Evolutionary conservation across 192 early-diverging fungal genomes (phyloP).

Genomic region (Phlyctochytrium bullatum): DNA sequence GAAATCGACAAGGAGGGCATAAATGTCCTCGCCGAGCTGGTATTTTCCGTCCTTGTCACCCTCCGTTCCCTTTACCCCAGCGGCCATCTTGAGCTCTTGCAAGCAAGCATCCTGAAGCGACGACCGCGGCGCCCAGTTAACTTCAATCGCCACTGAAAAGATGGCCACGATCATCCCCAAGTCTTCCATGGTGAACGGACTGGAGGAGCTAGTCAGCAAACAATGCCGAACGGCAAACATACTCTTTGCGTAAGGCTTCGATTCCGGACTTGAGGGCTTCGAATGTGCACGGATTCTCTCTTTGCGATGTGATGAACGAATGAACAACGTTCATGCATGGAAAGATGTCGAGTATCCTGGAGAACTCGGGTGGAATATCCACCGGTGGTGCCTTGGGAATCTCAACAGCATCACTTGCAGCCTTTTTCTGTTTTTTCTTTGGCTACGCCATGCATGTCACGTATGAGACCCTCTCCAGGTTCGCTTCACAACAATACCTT

Average conservation of each 20-base stretch:
- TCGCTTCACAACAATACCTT: too few species aligned
- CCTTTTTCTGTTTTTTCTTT: too few species aligned
- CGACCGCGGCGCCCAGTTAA: conserved; percentile 22
- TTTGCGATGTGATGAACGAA: conserved; percentile 28
- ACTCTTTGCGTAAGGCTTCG: conserved; percentile 18
- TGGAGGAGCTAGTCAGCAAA: not conserved
- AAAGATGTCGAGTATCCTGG: conserved; percentile 16
- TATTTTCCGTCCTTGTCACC: conserved; percentile 1
- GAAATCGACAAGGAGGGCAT: conserved; percentile 33
- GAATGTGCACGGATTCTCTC: conserved; percentile 31
- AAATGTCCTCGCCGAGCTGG: not conserved
- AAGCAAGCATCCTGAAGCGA: conserved; percentile 24
- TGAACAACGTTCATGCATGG: conserved; percentile 29
- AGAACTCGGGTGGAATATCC: conserved; percentile 21
- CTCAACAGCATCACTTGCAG: too few species aligned
- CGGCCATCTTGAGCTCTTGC: conserved; percentile 7
- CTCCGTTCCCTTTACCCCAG: conserved; percentile 12
- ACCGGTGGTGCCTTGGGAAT: too few species aligned
- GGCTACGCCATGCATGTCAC: too few species aligned
- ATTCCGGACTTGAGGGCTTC: conserved; percentile 16
- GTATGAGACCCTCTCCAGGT: too few species aligned
- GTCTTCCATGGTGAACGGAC: conserved; percentile 17
- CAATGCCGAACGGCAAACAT: not conserved
- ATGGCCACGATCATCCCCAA: conserved; percentile 25
- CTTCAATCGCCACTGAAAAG: conserved; percentile 14